Evolutionary conservation across 371 early-diverging fungal genomes (phyloP), one percentile per base, ranked within the genome.

Genomic region (Mucor saturninus): DNA sequence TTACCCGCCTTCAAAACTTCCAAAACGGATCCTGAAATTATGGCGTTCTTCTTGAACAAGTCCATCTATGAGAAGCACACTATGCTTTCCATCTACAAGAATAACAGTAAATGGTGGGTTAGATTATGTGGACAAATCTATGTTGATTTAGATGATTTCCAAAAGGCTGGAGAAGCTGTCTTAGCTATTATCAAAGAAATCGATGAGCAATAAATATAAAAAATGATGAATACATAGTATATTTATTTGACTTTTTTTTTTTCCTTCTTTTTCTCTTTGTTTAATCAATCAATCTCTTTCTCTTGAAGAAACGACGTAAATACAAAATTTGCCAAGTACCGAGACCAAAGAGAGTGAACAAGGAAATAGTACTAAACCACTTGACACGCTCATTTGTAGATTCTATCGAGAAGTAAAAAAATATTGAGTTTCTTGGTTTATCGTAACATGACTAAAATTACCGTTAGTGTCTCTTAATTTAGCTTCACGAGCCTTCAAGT

Each of bases 391-490:
- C 83, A 69, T 94, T 94, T 26, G 93, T 94, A 2, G 90, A 86
- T 79, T 95, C 91, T 91, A 64, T 21, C 56, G 56, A n/a, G 50
- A 21, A 7, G 5, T n/a, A n/a, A 46, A 21, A 26, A 21, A 46
- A 46, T 46, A 46, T 5, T 46, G 35, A 46, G n/a, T 46, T 13
- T 13, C 46, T 42, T 29, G 54, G 26, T 53, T 29, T 15, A 45
- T 61, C 29, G 38, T 35, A 29, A n/a, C 32, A 40, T 38, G 45
- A 43, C 62, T 71, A 35, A 4, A 35, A 35, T 72, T 81, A 93
- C 94, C 97, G 74, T 95, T 97, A 30, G 93, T 89, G 67, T 95
- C 89, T 62, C 96, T 83, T 89, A 96, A 86, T 45, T 75, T 78
- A 59, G 83, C 86, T 72, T 95, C 96, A 54, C 93, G 81, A 43